Conservation (phyloP, 306 rosid species). For the Quercus variabilis region DNA sequence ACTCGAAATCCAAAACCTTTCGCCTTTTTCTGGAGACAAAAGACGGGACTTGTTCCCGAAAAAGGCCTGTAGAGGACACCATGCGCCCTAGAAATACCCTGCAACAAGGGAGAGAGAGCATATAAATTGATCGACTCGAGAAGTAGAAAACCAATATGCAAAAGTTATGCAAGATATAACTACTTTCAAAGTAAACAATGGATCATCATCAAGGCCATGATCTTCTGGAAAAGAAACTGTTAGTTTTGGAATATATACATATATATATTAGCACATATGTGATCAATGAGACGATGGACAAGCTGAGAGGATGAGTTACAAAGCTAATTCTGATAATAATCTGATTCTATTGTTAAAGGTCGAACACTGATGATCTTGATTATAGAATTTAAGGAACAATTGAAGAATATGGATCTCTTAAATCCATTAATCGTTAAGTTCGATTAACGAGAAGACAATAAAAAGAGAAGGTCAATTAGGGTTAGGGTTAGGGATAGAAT, state of each 20-base stretch:
- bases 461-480: neutral
- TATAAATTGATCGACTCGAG: neutral
- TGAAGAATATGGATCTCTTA: neutral
- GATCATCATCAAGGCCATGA: neutral
- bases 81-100: constrained; percentile 8
- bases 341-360: neutral
- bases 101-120: neutral
- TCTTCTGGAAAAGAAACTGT: too few relatives aligned
- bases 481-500: neutral
- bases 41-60: constrained; percentile 13
- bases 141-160: neutral
- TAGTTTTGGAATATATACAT: neutral
- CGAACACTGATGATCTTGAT: neutral
- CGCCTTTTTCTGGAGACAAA: constrained; percentile 26
- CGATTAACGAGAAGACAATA: neutral
- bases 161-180: neutral
- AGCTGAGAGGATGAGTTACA: neutral
- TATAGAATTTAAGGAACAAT: neutral
- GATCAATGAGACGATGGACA: neutral
- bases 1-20: constrained; percentile 22
- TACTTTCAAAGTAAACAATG: neutral
- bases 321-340: neutral
- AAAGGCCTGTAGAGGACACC: constrained; percentile 34
- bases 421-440: neutral
- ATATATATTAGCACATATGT: neutral